phyloP scores from a whole-genome alignment of 805 yeast genomes.

The Yarrowia sp. region DNA sequence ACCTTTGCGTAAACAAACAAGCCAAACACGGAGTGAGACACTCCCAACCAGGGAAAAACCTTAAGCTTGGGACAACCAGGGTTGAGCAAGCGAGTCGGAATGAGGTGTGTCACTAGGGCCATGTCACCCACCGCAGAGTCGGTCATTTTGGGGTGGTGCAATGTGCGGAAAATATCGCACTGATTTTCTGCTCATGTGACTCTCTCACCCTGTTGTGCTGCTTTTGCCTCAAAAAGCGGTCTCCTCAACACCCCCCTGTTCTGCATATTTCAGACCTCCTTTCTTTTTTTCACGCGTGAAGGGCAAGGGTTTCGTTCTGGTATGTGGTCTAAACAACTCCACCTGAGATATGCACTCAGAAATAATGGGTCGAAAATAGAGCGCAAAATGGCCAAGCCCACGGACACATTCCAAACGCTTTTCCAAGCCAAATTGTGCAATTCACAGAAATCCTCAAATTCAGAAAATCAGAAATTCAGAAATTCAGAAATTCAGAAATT shows the following conservation, averaged over 20 bases:
- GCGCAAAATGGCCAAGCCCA: too few species aligned
- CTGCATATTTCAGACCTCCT: neutral
- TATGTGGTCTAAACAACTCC: constrained; percentile 11
- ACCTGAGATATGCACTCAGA: constrained; percentile 8
- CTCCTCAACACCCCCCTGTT: too few species aligned
- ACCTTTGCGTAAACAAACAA: constrained; percentile 22
- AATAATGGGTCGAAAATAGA: neutral
- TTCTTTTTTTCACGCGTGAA: constrained; percentile 8
- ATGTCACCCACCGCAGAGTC: neutral
- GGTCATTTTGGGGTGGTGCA: too few species aligned
- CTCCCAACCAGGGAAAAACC: constrained; percentile 6
- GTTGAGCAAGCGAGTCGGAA: neutral
- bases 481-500: too few species aligned
- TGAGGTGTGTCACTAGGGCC: neutral
- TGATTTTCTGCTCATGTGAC: too few species aligned
- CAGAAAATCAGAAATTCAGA: too few species aligned
- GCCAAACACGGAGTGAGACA: constrained; percentile 17
- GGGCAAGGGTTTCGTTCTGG: neutral
- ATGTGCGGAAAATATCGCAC: too few species aligned
- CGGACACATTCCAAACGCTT: too few species aligned
- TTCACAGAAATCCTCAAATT: too few species aligned
- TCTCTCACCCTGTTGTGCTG: too few species aligned
- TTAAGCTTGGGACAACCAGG: neutral
- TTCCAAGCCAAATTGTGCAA: too few species aligned
- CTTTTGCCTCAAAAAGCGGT: too few species aligned